Evolutionary conservation across 768 basidiomycete species (phyloP), one percentile per base, ranked within the genome.

Genomic region (Rhodocollybia butyracea): DNA sequence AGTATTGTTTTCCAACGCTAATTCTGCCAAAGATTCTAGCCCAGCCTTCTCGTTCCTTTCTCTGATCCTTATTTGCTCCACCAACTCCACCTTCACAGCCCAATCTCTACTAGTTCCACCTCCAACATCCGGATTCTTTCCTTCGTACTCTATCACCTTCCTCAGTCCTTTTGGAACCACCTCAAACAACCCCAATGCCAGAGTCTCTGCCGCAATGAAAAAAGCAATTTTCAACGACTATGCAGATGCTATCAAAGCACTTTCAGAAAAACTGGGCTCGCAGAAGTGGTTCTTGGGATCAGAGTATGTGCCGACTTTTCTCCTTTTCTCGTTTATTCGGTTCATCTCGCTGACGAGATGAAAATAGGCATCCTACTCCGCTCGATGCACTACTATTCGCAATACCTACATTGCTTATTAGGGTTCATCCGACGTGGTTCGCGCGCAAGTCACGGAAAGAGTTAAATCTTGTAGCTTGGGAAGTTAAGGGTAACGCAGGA

Each of bases 261-360:
- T 94, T 27, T 86, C 88, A 0, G 87, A 88, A 59, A 80, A 90
- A 22, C 78, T 94, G 1, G 87, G 84, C 22, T 82, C 79, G 2
- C 86, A 92, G 63, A 81, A 80, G 58, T 94, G 91, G 91, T 88
- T 94, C 70, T 78, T 94, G 2, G 85, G 77, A 34, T 92, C 89
- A 12, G 71, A 69, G 91, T 91, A 65, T 46, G 80, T 62, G 60
- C 57, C n/a, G n/a, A n/a, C n/a, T n/a, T n/a, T n/a, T n/a, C n/a
- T n/a, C n/a, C n/a, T n/a, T n/a, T n/a, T n/a, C n/a, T n/a, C n/a
- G n/a, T n/a, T n/a, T n/a, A n/a, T n/a, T n/a, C n/a, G n/a, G n/a
- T n/a, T n/a, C n/a, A n/a, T n/a, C n/a, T n/a, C n/a, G n/a, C n/a
- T n/a, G n/a, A n/a, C n/a, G n/a, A n/a, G n/a, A n/a, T n/a, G n/a